Conservation (phyloP, 2,329 filamentous ascomycete species). For the Parascedosporium putredinis region DNA sequence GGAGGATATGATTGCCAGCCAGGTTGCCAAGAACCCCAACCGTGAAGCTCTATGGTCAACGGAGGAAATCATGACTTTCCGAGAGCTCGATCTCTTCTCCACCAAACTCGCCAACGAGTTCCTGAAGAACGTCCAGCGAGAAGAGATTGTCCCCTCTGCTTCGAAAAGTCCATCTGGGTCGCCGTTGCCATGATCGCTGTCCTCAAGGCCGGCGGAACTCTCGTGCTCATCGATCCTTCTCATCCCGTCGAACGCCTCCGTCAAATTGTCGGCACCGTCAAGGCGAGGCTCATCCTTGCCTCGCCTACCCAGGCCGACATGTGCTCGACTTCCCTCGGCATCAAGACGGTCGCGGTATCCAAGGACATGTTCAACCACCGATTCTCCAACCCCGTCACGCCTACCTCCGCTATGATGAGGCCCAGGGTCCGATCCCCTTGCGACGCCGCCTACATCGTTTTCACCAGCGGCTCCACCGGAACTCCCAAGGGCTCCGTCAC, state of each 20-base stretch:
- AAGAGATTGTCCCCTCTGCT: not conserved
- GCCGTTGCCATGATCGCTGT: conserved; percentile 14
- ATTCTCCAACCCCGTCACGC: conserved; percentile 29
- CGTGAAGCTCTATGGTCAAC: conserved; percentile 15
- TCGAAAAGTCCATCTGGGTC: conserved; percentile 12
- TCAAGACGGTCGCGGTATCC: not conserved
- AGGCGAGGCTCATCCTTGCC: conserved; percentile 7
- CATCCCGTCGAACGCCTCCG: conserved; percentile 10
- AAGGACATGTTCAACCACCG: not conserved
- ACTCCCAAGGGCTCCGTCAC: conserved; percentile 35
- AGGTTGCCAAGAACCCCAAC: conserved; percentile 18
- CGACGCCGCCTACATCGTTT: conserved; percentile 27
- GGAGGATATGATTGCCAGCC: conserved; percentile 34
- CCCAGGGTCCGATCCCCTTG: not conserved
- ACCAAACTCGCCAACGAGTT: not conserved
- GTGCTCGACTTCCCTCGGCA: not conserved
- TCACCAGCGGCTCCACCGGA: conserved; percentile 55
- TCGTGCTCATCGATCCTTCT: conserved; percentile 13
- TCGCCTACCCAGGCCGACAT: not conserved
- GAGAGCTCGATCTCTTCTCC: not conserved
- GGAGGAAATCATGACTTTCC: not conserved
- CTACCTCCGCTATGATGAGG: conserved; percentile 29
- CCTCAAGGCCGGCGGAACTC: conserved; percentile 13
- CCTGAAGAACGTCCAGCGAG: not conserved
- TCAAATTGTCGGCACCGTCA: conserved; percentile 10